Conservation (phyloP, 2,329 filamentous ascomycete species). For the Sarocladium oryzae region DNA sequence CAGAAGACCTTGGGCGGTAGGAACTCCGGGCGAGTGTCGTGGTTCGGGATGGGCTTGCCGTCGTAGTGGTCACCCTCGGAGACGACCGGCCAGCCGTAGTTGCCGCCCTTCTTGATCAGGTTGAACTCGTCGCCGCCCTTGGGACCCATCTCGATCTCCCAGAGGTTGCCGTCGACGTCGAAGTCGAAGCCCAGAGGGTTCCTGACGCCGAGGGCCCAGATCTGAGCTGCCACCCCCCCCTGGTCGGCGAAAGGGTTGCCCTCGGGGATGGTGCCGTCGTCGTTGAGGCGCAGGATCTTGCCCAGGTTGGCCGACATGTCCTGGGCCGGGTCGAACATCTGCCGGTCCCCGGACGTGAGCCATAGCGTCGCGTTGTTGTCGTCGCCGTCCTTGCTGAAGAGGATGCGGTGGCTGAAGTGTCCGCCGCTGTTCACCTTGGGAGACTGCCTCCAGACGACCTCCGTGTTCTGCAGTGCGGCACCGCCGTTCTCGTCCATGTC, state of each 20-base stretch:
- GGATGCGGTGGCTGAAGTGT: conserved; percentile 23
- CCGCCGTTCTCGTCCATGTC: conserved; percentile 20
- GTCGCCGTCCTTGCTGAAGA: conserved; percentile 23
- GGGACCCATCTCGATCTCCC: conserved; percentile 29
- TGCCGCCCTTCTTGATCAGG: conserved; percentile 25
- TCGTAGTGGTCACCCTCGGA: conserved; percentile 26
- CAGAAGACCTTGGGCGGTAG: conserved; percentile 25
- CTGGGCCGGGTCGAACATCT: conserved; percentile 25
- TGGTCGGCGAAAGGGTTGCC: conserved; percentile 26
- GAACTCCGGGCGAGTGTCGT: conserved; percentile 25
- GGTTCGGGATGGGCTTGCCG: conserved; percentile 22
- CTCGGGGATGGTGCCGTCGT: conserved; percentile 24
- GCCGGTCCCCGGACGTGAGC: conserved; percentile 27
- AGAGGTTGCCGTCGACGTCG: conserved; percentile 26
- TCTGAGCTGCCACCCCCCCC: conserved; percentile 21
- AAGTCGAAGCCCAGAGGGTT: conserved; percentile 28
- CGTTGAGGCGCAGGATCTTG: conserved; percentile 27
- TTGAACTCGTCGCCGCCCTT: conserved; percentile 29
- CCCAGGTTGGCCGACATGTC: conserved; percentile 26
- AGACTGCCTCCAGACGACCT: conserved; percentile 28
- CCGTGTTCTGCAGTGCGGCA: conserved; percentile 21
- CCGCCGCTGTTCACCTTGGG: conserved; percentile 15
- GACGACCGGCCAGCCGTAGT: conserved; percentile 28
- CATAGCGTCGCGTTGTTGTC: conserved; percentile 24
- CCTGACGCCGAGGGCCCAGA: conserved; percentile 26